Percentiles rank a stretch among this genome's conserved stretches.
These are phyloP conservation scores for Brettanomyces naardenensis DNA, from an alignment of 805 yeast genomes.

Conservation along the genomic window DNA sequence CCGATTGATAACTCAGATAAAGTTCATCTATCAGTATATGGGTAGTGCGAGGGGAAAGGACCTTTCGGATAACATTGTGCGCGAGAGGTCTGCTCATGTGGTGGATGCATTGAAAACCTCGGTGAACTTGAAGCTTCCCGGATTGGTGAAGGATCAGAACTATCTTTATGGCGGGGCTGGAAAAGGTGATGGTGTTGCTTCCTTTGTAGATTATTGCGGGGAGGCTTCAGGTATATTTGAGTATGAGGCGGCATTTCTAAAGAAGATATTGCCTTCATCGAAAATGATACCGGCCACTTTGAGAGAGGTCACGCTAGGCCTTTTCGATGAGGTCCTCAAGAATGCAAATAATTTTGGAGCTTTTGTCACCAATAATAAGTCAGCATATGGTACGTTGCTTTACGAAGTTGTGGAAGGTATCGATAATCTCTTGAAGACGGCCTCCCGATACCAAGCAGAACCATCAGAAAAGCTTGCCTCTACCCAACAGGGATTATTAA, in stretches of 20 bases:
- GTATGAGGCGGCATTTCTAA: constrained; percentile 14
- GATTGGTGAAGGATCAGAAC: constrained; percentile 21
- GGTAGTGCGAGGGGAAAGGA: constrained; percentile 20
- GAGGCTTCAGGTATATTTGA: constrained; percentile 8
- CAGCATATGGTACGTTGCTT: constrained; percentile 42
- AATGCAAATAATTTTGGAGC: constrained; percentile 31
- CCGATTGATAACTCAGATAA: constrained; percentile 28
- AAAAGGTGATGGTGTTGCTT: constrained; percentile 3
- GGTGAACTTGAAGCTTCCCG: constrained; percentile 30
- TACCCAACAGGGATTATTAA: background rate
- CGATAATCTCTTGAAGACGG: constrained; percentile 4
- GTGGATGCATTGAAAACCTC: background rate
- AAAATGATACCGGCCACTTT: constrained; percentile 36
- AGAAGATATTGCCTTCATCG: constrained; percentile 28
- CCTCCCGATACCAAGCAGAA: constrained; percentile 9
- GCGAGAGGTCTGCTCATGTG: constrained; percentile 16
- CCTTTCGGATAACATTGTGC: constrained; percentile 30
- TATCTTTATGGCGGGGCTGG: constrained; percentile 23
- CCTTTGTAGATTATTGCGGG: constrained; percentile 14
- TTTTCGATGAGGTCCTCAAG: constrained; percentile 30
- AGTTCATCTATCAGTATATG: constrained; percentile 40
- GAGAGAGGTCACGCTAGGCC: constrained; percentile 50
- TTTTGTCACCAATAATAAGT: constrained; percentile 32
- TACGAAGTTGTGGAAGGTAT: constrained; percentile 40
- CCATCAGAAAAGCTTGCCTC: constrained; percentile 10